Conservation (phyloP, 1,139 yeast genomes). For the Candida tunisiensis region DNA sequence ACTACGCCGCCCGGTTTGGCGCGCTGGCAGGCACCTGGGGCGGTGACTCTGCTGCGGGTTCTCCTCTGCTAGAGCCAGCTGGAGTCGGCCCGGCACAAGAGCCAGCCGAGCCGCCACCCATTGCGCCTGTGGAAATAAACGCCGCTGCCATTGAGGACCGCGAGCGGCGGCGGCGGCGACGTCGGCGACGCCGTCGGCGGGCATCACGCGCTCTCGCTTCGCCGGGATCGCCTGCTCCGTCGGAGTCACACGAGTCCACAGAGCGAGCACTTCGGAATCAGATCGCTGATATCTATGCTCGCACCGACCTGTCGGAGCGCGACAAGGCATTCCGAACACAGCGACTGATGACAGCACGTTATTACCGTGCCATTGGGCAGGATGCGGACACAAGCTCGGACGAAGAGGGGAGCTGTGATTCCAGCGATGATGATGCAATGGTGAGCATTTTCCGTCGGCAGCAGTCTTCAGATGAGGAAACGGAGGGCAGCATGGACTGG, state of each 20-base stretch:
- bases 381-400: slow-evolving; percentile 1
- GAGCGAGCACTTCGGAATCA: slow-evolving; percentile 27
- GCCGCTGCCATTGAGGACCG: slow-evolving; percentile 10
- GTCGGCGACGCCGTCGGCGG: slow-evolving; percentile 5
- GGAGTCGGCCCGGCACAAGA: slow-evolving; percentile 36
- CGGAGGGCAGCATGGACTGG: too few species aligned
- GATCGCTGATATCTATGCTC: slow-evolving; percentile 37
- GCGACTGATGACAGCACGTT: slow-evolving; percentile 4
- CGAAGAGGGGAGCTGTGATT: slow-evolving; percentile 2
- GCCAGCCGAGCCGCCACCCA: slow-evolving; percentile 29
- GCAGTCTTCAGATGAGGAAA: too few species aligned
- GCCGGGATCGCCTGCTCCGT: slow-evolving; percentile 2
- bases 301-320: slow-evolving; percentile 10
- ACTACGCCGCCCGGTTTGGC: too few species aligned
- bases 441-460: too few species aligned
- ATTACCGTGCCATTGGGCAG: background rate
- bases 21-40: too few species aligned
- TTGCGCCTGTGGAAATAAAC: slow-evolving; percentile 35
- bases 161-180: slow-evolving; percentile 5
- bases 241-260: slow-evolving; percentile 3
- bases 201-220: slow-evolving; percentile 5
- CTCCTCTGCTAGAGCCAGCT: slow-evolving; percentile 27
- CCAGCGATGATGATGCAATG: too few species aligned
- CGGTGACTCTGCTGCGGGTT: too few species aligned
- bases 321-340: slow-evolving; percentile 5